Base-by-base conservation (phyloP, 2,329 filamentous ascomycete species). In the Didymella arachidicola region DNA sequence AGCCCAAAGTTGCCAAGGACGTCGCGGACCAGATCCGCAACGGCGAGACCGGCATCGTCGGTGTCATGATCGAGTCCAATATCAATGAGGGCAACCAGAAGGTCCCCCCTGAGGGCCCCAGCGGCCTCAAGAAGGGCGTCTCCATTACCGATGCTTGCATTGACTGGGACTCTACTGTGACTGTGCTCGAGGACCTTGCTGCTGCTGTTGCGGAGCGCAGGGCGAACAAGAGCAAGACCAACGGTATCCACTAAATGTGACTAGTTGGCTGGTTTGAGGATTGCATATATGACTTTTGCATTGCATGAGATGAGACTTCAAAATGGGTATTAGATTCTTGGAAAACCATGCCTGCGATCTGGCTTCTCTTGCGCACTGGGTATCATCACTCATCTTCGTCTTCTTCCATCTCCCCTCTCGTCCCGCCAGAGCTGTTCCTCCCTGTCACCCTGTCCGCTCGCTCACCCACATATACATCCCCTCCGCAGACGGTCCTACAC, bases 41-140 rank as follows among this genome's bases (percentile, higher is more conserved):
- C 65, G 94, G 94, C 59, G 92, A 99, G 82, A 89, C 87, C 59
- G 89, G 87, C 65, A 96, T 99, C 71, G 86, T 98, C 65, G 95
- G 93, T 76, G 92, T 98, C 74, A 99, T 99, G 94, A 96, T 99
- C 70, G 94, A 99, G 83, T 97, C 92, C 74, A 94, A 98, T 81
- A 94, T 98, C 83, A 88, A 94, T 78, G 95, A 97, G 81, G 88
- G 87, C 71, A 79, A 78, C 72, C 81, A 83, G 66, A 97, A 97
- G 82, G 91, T 96, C 1, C 92, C 93, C 0, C 78, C 88, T 1
- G 92, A 96, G 78, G 94, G 93, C 8, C 90, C 90, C 7, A 77
- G 87, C 1, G 90, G 79, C 7, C 84, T 97, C 50, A 91, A 93
- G 83, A 92, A 91, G 80, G 93, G 93, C 67, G 90, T 97, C 72